phyloP scores from a whole-genome alignment of 2,329 filamentous ascomycete genomes.

The Sporothrix dimorphospora region DNA sequence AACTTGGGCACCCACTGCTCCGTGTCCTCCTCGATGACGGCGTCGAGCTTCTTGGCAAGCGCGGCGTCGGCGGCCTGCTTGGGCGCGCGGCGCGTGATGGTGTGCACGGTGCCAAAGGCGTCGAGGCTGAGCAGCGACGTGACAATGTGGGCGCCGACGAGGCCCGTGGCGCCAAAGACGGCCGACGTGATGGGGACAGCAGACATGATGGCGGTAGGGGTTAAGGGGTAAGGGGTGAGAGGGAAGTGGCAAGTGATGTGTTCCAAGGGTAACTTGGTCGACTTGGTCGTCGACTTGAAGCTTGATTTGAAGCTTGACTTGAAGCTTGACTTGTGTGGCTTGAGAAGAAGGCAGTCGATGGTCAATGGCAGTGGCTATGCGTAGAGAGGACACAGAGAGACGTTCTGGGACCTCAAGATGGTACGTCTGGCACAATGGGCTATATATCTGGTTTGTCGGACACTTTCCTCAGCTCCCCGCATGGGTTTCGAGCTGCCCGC shows the following conservation, averaged over 20 bases:
- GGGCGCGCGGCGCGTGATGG: constrained; percentile 69
- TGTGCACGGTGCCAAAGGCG: constrained; percentile 58
- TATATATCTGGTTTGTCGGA: not conserved
- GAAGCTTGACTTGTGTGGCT: not conserved
- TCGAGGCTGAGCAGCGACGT: constrained; percentile 59
- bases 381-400: not conserved
- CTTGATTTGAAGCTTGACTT: not conserved
- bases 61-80: constrained; percentile 56
- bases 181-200: constrained; percentile 36
- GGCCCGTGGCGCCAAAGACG: constrained; percentile 68
- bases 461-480: constrained; percentile 5
- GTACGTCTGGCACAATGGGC: not conserved
- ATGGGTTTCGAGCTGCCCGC: not conserved
- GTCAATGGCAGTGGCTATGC: not conserved
- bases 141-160: constrained; percentile 76
- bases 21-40: constrained; percentile 69
- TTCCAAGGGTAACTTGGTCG: not conserved
- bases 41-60: constrained; percentile 64
- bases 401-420: too few relatives aligned
- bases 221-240: too few relatives aligned
- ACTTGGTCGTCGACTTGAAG: not conserved
- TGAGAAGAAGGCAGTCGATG: not conserved
- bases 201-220: constrained; percentile 14
- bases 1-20: constrained; percentile 69
- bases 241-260: not conserved